Base-by-base conservation (phyloP, 129 eudicot genomes). In the Tanacetum coccineum region DNA sequence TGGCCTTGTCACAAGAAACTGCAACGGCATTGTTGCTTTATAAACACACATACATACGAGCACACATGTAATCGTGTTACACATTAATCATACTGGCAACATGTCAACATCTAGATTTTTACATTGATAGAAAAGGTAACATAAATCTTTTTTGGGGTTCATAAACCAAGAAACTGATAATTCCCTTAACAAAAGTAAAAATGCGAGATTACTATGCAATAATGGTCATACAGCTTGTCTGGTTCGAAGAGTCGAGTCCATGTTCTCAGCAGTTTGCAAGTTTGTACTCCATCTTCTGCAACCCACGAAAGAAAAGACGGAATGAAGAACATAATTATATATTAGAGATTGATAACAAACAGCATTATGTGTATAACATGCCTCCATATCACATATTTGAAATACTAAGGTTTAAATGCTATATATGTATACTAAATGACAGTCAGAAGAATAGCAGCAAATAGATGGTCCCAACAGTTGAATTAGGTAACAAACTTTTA, bases 181-280 rank as follows among this genome's bases (percentile, higher is more conserved):
- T 11, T 26, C 46, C 51, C 59, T 65, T 47, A 59, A 22, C 30
- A 12, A 12, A 66, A 65, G 71, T 57, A 32, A 74, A 36, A 55
- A 46, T 46, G 17, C 56, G 56, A 66, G 60, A 14, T 26, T 68
- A 25, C 81, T 83, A 89, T 0, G 84, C 94, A 70, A 86, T 74
- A 74, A 85, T 81, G 83, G 83, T 81, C 79, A 79, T 68, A 48
- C 78, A 76, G 32, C 96, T 81, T 7, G 87, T 56, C 73, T 83
- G 81, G 68, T 72, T 89, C 13, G 92, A 82, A 49, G 96, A 81
- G 78, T 83, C 90, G 0, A 83, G 81, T 67, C 83, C 82, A 36
- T 79, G 76, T 58, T 85, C 42, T 36, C 85, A 50, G 69, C 82
- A 39, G 68, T 76, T 48, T 67, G 89, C 80, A 85, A 67, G 46